Base-by-base conservation (phyloP, 139 green algal genomes). In the Nannochloris sp. region DNA sequence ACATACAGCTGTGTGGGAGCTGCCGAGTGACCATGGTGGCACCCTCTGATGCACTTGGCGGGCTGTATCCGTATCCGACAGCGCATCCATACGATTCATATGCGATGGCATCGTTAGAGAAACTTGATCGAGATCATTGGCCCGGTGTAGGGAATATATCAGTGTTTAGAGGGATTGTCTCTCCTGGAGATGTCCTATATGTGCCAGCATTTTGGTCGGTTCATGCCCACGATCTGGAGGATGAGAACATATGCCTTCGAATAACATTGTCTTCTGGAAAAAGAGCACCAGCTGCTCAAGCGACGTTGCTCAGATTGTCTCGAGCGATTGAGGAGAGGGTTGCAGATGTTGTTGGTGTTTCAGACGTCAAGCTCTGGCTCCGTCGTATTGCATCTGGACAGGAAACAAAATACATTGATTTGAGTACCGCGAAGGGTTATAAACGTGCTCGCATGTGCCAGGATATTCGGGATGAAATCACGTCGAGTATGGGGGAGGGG, bases 31-130 rank as follows among this genome's bases (percentile, higher is more conserved):
- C 91, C 49, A 70, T 92, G 23, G 68, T 92, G 37, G 29, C 67
- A 0, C 80, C 85, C 4, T 37, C 62, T 5, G 44, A 78, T 46
- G 73, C 73, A 0, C 85, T 85, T 37, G 24, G 62, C 1, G 79
- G 79, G 24, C 57, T 89, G 62, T 88, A 87, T 63, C 85, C 86
- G 9, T 92, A 80, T 68, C 86, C 86, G n/a, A 44, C 79, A 12
- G 60, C 78, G 19, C 86, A 93, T 71, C 65, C 83, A 6, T 93
- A 92, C 63, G 86, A 93, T 62, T 16, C 66, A 18, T 87, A 87
- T 62, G 79, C 74, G 46, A 87, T 87, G 71, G 72, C 86, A 16
- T 75, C 89, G 51, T 65, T 85, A 15, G 83, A 89, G 51, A 44
- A 73, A 15, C 10, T 57, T 12, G 67, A 86, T 19, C 36, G 76